Evolutionary conservation across 257 asterid species (phyloP).

Genomic region (Capsicum rhomboideum): DNA sequence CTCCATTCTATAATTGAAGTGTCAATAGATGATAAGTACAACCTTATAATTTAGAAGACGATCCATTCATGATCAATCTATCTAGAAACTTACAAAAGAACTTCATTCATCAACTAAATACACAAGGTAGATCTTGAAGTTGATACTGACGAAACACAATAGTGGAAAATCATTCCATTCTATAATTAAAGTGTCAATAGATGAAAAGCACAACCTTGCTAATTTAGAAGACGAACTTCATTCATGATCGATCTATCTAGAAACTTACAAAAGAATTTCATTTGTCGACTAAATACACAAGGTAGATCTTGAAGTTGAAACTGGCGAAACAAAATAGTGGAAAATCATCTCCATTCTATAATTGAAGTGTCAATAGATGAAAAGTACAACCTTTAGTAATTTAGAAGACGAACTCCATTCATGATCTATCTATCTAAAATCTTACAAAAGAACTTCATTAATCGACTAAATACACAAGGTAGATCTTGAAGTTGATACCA

Average conservation of each 20-base stretch:
- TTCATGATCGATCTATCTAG: neutral
- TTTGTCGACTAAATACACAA: neutral
- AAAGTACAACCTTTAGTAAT: neutral
- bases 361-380: neutral
- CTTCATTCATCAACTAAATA: neutral
- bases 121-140: neutral
- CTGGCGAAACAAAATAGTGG: neutral
- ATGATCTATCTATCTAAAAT: neutral
- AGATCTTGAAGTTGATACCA: neutral
- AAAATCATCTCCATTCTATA: neutral
- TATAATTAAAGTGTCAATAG: neutral
- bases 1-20: neutral
- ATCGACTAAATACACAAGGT: neutral
- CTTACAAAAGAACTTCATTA: neutral
- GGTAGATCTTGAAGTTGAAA: neutral
- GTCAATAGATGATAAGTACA: neutral
- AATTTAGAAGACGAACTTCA: neutral
- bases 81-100: neutral
- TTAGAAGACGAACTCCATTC: neutral
- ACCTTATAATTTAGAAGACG: neutral
- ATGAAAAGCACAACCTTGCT: neutral
- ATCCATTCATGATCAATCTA: neutral
- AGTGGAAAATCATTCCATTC: neutral
- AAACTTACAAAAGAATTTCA: neutral
- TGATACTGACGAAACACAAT: neutral